phyloP scores from a whole-genome alignment of 2,329 filamentous ascomycete genomes.

The Penicillium sp. region DNA sequence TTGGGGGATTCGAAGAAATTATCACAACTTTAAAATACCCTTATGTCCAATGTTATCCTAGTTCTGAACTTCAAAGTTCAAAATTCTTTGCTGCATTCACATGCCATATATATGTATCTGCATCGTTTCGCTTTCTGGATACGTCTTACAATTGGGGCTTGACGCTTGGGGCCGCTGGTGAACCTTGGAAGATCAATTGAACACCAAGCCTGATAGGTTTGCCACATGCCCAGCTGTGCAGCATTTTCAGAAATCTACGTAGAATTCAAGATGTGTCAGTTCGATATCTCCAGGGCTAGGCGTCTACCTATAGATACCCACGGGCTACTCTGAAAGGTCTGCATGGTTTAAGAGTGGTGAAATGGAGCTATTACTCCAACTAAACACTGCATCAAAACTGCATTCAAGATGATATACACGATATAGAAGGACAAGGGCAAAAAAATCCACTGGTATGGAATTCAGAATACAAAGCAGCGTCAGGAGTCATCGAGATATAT shows the following conservation, averaged over 20 bases:
- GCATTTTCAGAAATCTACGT: no score
- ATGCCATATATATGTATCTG: no score
- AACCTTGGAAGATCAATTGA: no score
- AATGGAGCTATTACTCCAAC: conserved; percentile 6
- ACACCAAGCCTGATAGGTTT: no score
- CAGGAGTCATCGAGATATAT: conserved; percentile 29
- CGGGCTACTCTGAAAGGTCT: neutral
- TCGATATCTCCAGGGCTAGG: neutral
- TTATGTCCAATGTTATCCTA: neutral
- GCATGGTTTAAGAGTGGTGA: conserved; percentile 5
- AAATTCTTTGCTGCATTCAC: no score
- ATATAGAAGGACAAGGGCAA: conserved; percentile 36
- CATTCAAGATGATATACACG: conserved; percentile 47
- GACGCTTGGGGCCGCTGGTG: no score
- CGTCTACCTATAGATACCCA: neutral
- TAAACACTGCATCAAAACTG: conserved; percentile 29
- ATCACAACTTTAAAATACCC: neutral
- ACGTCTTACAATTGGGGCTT: no score
- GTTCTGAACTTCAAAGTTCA: neutral
- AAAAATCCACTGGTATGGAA: conserved; percentile 38
- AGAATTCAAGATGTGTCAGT: neutral
- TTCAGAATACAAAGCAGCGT: conserved; percentile 38
- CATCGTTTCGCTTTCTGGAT: no score
- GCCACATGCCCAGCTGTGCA: no score
- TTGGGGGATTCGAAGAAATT: neutral